phyloP scores from a whole-genome alignment of 148 eudicot genomes.

The Fallopia convolvulus region DNA sequence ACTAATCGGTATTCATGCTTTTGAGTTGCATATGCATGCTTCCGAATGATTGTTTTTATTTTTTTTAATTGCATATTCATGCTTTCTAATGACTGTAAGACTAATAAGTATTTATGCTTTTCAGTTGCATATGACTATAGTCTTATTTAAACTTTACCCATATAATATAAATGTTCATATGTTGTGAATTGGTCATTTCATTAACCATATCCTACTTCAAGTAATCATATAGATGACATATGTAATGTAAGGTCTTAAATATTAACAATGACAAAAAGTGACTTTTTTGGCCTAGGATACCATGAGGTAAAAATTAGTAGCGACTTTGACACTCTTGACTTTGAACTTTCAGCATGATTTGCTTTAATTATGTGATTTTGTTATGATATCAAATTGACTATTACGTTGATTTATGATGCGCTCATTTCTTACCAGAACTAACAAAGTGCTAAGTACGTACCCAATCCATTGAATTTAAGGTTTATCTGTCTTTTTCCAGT shows the following conservation, averaged over 20 bases:
- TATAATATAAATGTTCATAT: neutral
- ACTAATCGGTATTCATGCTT: too few species aligned
- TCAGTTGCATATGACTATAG: too few species aligned
- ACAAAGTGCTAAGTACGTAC: neutral
- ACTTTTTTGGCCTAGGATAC: neutral
- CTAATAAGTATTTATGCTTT: too few species aligned
- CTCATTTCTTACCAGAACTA: neutral
- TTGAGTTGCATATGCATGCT: too few species aligned
- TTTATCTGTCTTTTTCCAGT: neutral
- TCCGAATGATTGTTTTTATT: too few species aligned
- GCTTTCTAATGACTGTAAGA: too few species aligned
- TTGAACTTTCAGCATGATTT: neutral
- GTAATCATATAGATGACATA: neutral
- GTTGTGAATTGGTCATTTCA: neutral
- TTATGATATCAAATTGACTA: neutral
- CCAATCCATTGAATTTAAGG: neutral
- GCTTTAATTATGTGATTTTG: neutral
- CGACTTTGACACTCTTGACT: slow-evolving; percentile 6
- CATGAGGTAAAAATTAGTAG: neutral
- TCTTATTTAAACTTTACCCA: too few species aligned
- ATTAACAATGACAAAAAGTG: neutral
- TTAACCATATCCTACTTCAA: too few species aligned
- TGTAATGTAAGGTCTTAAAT: neutral
- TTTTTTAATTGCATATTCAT: too few species aligned
- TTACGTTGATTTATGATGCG: neutral